Evolutionary conservation across 768 basidiomycete species (phyloP).

Genomic region (Trametes cingulata): DNA sequence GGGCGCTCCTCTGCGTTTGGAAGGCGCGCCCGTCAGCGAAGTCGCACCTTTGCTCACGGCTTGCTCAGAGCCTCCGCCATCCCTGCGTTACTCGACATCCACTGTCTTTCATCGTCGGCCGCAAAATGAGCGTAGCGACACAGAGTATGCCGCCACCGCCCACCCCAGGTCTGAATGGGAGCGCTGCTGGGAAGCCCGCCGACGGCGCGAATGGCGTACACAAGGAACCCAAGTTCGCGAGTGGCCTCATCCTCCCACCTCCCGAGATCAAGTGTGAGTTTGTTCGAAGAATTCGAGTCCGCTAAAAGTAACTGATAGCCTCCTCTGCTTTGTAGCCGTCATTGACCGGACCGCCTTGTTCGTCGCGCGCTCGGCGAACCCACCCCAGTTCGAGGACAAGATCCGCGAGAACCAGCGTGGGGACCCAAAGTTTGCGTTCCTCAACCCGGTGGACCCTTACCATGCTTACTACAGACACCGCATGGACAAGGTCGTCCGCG

Average conservation of each 20-base stretch:
- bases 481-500: conserved; percentile 78
- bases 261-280: conserved; percentile 90
- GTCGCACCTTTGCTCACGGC: conserved; percentile 4
- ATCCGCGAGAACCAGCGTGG: conserved; percentile 94
- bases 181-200: conserved; percentile 44
- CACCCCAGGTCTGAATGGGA: conserved; percentile 43
- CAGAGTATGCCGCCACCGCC: conserved; percentile 31
- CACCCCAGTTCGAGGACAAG: conserved; percentile 92
- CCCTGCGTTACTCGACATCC: conserved; percentile 25
- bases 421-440: conserved; percentile 98
- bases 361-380: conserved; percentile 92
- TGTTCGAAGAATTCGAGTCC: not conserved
- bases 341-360: conserved; percentile 94
- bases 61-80: conserved; percentile 5
- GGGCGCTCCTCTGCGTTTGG: not conserved
- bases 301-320: not conserved
- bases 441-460: conserved; percentile 96
- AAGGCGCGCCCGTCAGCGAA: conserved; percentile 9
- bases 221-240: conserved; percentile 55
- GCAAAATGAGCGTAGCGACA: conserved; percentile 46
- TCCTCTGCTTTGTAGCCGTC: conserved; percentile 56
- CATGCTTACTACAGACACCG: conserved; percentile 97
- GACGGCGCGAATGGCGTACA: conserved; percentile 35
- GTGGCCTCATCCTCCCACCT: conserved; percentile 91
- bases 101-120: conserved; percentile 23